A percentile compares a stretch with the other conserved stretches of the same genome.
phyloP scores from a whole-genome alignment of 2,329 filamentous ascomycete genomes.

The Colletotrichum falcatum region DNA sequence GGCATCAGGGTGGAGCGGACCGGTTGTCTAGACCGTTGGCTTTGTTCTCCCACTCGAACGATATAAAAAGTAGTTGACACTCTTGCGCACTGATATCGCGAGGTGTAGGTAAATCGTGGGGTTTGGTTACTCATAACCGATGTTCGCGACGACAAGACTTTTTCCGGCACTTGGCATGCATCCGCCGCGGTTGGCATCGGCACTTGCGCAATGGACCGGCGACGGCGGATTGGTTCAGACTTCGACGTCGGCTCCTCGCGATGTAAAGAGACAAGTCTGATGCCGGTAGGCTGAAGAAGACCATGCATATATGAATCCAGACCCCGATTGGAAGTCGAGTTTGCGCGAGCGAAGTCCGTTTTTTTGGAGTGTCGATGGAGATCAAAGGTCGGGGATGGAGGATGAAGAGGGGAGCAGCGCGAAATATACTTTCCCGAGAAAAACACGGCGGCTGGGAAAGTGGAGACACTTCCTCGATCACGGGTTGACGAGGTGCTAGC shows the following conservation, averaged over 20 bases:
- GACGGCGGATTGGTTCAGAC: neutral
- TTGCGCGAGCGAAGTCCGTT: neutral
- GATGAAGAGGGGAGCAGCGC: neutral
- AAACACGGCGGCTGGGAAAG: constrained; percentile 20
- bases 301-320: constrained; percentile 13
- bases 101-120: constrained; percentile 74
- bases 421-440: constrained; percentile 22
- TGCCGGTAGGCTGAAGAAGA: constrained; percentile 27
- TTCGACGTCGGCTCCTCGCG: constrained; percentile 1
- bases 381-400: accelerated
- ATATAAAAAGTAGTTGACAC: constrained; percentile 67
- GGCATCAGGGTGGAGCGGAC: constrained; percentile 75
- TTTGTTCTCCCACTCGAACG: constrained; percentile 74
- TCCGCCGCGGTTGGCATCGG: neutral
- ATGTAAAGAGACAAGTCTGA: constrained; percentile 38
- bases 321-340: neutral
- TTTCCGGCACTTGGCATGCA: neutral
- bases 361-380: neutral
- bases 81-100: constrained; percentile 67
- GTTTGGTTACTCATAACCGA: constrained; percentile 40
- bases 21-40: constrained; percentile 74
- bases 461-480: constrained; percentile 12
- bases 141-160: neutral
- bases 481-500: constrained; percentile 19
- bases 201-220: neutral